phyloP scores from a whole-genome alignment of 2,329 filamentous ascomycete species.

The Hypoxylon sp. region DNA sequence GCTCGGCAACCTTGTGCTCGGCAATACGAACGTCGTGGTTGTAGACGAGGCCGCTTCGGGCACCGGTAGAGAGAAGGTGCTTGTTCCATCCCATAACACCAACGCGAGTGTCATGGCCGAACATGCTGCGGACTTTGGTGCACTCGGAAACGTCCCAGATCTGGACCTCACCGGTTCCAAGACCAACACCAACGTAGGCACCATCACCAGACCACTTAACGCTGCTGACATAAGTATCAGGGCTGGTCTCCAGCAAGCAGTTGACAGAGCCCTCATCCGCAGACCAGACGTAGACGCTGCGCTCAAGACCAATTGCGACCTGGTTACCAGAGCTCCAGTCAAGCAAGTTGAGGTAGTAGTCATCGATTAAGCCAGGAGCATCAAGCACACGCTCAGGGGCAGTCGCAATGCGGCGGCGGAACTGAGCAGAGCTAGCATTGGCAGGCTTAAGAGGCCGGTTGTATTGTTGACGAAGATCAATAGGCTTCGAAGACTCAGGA shows the following conservation, averaged over 20 bases:
- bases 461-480: conserved; percentile 97
- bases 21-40: conserved; percentile 99
- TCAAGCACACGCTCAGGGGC: conserved; percentile 97
- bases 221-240: conserved; percentile 96
- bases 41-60: conserved; percentile 93
- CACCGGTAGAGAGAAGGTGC: conserved; percentile 94
- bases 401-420: conserved; percentile 91
- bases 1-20: conserved; percentile 97
- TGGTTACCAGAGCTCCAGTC: conserved; percentile 99
- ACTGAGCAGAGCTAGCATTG: conserved; percentile 82
- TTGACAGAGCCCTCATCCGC: conserved; percentile 92
- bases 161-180: conserved; percentile 96
- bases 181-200: conserved; percentile 94
- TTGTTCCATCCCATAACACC: conserved; percentile 99
- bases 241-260: conserved; percentile 87
- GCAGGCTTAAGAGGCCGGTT: conserved; percentile 92
- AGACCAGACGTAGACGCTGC: conserved; percentile 98
- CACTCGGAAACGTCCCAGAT: conserved; percentile 99
- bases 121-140: conserved; percentile 97
- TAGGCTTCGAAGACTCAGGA: conserved; percentile 98
- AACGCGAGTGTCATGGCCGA: conserved; percentile 95
- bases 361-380: conserved; percentile 94
- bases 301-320: conserved; percentile 96
- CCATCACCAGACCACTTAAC: conserved; percentile 99
- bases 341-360: conserved; percentile 98